Base-by-base conservation (phyloP, 2,329 filamentous ascomycete genomes). In the Trichophyton schoenleinii region DNA sequence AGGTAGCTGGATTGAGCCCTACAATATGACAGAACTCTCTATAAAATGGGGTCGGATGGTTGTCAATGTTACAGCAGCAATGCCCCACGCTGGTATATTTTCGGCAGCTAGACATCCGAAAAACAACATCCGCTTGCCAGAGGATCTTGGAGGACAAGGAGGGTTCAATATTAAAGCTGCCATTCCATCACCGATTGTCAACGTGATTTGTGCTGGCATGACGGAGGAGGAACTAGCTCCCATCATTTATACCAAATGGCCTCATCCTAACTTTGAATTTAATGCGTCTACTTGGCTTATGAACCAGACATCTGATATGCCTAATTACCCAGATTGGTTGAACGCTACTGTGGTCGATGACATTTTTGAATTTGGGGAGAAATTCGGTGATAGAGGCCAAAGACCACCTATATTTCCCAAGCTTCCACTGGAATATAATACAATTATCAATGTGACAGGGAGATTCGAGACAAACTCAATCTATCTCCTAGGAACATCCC, bases 41-140 rank as follows among this genome's bases (percentile, higher is more conserved):
- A 69, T 77, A 3, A 69, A 77, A 9, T 70, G 82, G 60, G 73
- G 76, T 0, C 78, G 87, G 28, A 78, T 87, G 42, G 76, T 92
- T 67, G 88, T 91, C 69, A 91, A 91, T 64, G 83, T 90, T 28
- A 88, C 86, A 0, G 78, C 91, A 65, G 87, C 87, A 0, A 86
- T 91, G 80, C 89, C 89, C 0, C 89, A 94, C 67, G 78, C 84
- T 0, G 83, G 86, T 0, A 79, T 94, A 0, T 83, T 87, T 38
- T 72, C 77, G 11, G 88, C 88, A 0, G 84, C 86, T 0, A 80
- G 77, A 7, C 77, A 86, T 65, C 72, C 78, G 0, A 70, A 73
- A 7, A 92, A 92, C 67, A 70, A 74, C 0, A 88, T 94, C 34
- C 72, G 88, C 7, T 88, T 92, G 66, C 88, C 89, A 0, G 77